Evolutionary conservation across 257 asterid genomes (phyloP).

Genomic region (Ligustrum vulgare): DNA sequence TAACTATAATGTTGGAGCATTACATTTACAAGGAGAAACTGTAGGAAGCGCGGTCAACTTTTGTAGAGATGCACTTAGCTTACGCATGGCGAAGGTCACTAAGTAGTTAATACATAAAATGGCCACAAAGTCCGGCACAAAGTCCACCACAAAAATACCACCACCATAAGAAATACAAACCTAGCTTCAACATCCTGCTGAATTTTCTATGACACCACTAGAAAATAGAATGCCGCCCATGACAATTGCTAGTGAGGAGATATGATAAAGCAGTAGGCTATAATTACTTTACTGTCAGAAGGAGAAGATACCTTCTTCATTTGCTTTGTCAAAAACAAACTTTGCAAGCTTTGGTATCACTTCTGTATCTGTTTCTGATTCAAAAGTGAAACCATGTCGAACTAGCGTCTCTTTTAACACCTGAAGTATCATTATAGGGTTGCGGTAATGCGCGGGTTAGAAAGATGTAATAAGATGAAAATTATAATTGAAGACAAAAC

Average conservation of each 20-base stretch:
- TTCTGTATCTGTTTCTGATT: slow-evolving; percentile 97
- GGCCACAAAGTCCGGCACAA: not conserved
- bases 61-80: not conserved
- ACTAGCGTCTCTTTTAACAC: slow-evolving; percentile 85
- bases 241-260: not conserved
- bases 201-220: not conserved
- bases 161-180: not conserved
- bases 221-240: not conserved
- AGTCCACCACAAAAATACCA: not conserved
- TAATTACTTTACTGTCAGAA: not conserved
- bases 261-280: not conserved
- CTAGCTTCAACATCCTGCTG: not conserved
- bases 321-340: slow-evolving; percentile 82
- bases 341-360: slow-evolving; percentile 99
- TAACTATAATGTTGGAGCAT: not conserved
- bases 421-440: slow-evolving; percentile 39
- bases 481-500: not conserved
- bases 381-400: slow-evolving; percentile 91
- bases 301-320: slow-evolving; percentile 71
- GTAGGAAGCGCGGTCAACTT: not conserved
- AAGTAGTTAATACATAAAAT: not conserved
- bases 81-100: not conserved
- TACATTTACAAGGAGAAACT: not conserved
- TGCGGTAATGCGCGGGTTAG: slow-evolving; percentile 7
- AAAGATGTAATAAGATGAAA: slow-evolving; percentile 4